Evolutionary conservation across 306 rosid genomes (phyloP), one percentile per base, ranked within the genome.

Genomic region (Astragalus glycyphyllos): DNA sequence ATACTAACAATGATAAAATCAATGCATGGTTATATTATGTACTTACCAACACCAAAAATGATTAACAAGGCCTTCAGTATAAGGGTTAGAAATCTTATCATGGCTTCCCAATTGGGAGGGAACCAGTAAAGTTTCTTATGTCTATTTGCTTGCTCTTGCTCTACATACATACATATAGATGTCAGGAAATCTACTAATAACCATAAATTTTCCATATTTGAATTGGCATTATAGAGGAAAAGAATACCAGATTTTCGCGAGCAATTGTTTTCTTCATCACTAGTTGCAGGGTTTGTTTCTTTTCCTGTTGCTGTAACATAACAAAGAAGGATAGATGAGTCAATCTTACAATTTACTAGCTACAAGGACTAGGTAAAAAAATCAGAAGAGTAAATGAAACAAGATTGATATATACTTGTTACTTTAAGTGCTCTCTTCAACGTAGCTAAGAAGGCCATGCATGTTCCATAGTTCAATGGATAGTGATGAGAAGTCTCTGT

Each of bases 391-490:
- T 29, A 60, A 49, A 51, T 32, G 46, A 65, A 35, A 57, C 15
- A 11, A 17, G 54, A 35, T 75, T 45, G 23, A 80, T 82, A 26
- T 60, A 26, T 56, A 80, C 84, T 62, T 55, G 64, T 16, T 55
- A 34, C 54, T 77, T 62, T 68, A 61, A 72, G 4, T n/a, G 40
- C 13, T 2, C 12, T 29, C 63, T 68, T 84, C 41, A 58, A 69
- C 32, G 23, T 46, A 12, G 15, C 16, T 45, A 83, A 5, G 58
- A 76, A 29, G 71, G 13, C 7, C 38, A 59, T 11, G 78, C 84
- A 80, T 42, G 84, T 72, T 13, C 3, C 71, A 50, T 83, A 80
- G 80, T 83, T 83, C 49, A 35, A 29, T 35, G 87, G 84, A 60
- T 34, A 68, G 38, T 50, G 49, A 14, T 34, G 2, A 20, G 9